Conservation (phyloP, 2,329 filamentous ascomycete genomes). For the Cladorrhinum sp. region DNA sequence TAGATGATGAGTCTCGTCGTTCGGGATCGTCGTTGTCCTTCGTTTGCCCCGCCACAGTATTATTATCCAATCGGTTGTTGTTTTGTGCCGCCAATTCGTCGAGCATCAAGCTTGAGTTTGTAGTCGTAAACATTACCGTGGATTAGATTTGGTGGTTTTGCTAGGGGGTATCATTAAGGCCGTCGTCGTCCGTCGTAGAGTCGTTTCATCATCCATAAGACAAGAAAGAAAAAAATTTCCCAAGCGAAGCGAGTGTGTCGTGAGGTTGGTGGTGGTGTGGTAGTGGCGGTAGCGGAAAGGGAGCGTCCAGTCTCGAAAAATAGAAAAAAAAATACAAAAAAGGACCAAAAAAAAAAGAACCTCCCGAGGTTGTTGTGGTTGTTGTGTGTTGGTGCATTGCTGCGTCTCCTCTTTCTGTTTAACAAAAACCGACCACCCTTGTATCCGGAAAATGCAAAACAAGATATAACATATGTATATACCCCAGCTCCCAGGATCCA, state of each 20-base stretch:
- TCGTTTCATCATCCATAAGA: conserved; percentile 42
- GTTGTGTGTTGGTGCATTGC: conserved; percentile 49
- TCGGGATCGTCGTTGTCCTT: conserved; percentile 38
- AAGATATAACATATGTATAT: conserved; percentile 36
- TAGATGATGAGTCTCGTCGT: conserved; percentile 31
- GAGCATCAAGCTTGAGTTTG: conserved; percentile 27
- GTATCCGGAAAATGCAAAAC: conserved; percentile 51
- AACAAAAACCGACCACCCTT: conserved; percentile 41
- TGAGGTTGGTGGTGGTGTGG: conserved; percentile 31
- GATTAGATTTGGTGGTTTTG: conserved; percentile 23
- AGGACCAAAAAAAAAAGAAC: conserved; percentile 29
- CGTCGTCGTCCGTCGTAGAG: conserved; percentile 29
- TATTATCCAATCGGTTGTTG: conserved; percentile 13
- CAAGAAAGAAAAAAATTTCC: conserved; percentile 35
- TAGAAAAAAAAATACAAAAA: conserved; percentile 33
- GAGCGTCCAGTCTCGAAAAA: conserved; percentile 40
- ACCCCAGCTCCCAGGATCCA: conserved; percentile 46
- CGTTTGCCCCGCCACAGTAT: conserved; percentile 26
- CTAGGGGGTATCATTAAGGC: conserved; percentile 37
- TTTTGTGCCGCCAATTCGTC: conserved; percentile 13
- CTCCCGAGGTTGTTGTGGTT: conserved; percentile 24
- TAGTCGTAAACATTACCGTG: conserved; percentile 31
- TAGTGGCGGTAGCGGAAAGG: conserved; percentile 32
- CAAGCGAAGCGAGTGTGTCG: conserved; percentile 27
- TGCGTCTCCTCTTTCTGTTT: conserved; percentile 57